Evolutionary conservation across 2,329 filamentous ascomycete genomes (phyloP), one percentile per base, ranked within the genome.

Genomic region (Monosporascus cannonballus): DNA sequence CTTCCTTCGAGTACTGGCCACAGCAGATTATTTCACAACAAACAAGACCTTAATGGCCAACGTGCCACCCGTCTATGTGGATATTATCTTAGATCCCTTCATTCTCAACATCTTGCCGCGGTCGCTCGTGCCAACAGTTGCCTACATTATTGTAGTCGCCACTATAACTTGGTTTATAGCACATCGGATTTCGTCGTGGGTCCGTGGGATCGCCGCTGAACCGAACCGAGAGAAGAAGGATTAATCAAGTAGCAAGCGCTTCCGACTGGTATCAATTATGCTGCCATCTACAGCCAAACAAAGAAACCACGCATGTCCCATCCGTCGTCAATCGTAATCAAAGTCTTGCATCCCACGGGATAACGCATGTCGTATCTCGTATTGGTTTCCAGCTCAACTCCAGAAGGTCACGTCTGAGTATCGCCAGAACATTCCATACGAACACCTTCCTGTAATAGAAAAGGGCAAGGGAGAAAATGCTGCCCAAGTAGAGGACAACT

Each of bases 51-150:
- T 96, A 63, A 97, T 97, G 93, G 71, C 75, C 48, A 64, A 78
- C 56, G 87, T 89, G 15, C 85, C 86, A 2, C 81, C 84, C 0
- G 90, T 97, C 4, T 74, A 84, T 50, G 87, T 87, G 49, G 93
- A 99, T 61, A 71, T 85, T 69, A 88, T 96, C 62, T 81, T 99
- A 24, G 94, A 97, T 69, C 91, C 91, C 0, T 97, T 86, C 65
- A 55, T 95, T 41, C 72, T 86, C 64, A 94, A 95, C 72, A 65
- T 91, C 17, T 77, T 97, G 50, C 94, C 94, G 14, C 77, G 76
- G 49, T 96, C 91, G 4, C 74, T 97, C 17, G 64, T 87, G 22
- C 85, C 89, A 20, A 93, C 87, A 2, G 82, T 81, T 14, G 73
- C 72, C 37, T 96, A 91, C 69, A 77, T 95, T 51, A 62, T 78